Base-by-base conservation (phyloP, 2,329 filamentous ascomycete species). In the Clonostachys byssicola region DNA sequence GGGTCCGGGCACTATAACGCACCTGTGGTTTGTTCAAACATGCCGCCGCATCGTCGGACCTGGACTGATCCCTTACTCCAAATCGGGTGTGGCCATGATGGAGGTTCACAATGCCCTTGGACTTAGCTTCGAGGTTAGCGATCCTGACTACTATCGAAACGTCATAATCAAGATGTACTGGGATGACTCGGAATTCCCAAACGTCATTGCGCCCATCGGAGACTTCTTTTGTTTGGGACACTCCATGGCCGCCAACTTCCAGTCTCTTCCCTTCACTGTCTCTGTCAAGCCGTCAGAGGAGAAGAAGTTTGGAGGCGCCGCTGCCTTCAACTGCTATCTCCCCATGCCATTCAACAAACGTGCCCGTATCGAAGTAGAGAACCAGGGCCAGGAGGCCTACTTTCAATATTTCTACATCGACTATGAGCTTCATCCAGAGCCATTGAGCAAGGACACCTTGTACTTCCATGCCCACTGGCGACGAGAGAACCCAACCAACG, bases 221-320 rank as follows among this genome's bases (percentile, higher is more conserved):
- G 61, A 63, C 44, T 63, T 63, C 51, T 63, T 63, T 52, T 63
- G 60, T 39, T 17, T 63, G 2, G 60, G 60, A 12, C 56, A 64
- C 40, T 62, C 60, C 13, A 61, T 63, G 55, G 59, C 61, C 1
- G 58, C 60, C 40, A 63, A 64, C 43, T 64, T 63, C 49, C 60
- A 63, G 43, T 63, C 60, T 1, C 51, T 62, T n/a, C 61, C 61
- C 3, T 63, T 64, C 50, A 64, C 61, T 0, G 60, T 61, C 17
- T 58, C 57, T 18, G 60, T 62, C 10, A 63, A 61, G 47, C 60
- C 61, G 8, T 57, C 58, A 2, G 60, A 64, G 45, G 60, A 64
- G 42, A 62, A 62, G 51, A 97, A 63, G 47, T 64, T 56, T 51
- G 61, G 61, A n/a, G 61, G 60, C 5, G 52, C 60, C 5, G 60